Evolutionary conservation across 2,329 filamentous ascomycete species (phyloP).

Genomic region (Pseudogymnoascus sp.): DNA sequence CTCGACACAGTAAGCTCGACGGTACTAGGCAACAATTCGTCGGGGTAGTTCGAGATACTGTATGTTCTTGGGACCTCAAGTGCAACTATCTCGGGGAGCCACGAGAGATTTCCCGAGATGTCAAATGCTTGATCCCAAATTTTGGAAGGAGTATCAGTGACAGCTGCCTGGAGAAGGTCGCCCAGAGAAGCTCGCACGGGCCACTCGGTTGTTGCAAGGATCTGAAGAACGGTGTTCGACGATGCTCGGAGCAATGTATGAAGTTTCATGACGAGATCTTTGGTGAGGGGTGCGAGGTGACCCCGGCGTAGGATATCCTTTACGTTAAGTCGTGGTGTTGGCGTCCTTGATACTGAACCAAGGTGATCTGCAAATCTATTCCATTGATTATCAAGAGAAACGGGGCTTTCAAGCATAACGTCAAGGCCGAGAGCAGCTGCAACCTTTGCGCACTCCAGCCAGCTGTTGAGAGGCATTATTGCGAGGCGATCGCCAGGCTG

Average conservation of each 20-base stretch:
- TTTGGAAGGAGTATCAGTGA: constrained; percentile 40
- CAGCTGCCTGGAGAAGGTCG: constrained; percentile 43
- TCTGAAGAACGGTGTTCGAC: constrained; percentile 42
- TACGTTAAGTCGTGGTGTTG: constrained; percentile 35
- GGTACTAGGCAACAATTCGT: constrained; percentile 44
- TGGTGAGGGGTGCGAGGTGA: constrained; percentile 46
- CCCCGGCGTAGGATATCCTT: constrained; percentile 45
- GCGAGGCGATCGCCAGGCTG: constrained; percentile 47
- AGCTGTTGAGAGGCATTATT: constrained; percentile 49
- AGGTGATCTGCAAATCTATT: constrained; percentile 42
- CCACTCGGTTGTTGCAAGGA: constrained; percentile 45
- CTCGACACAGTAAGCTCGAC: constrained; percentile 47
- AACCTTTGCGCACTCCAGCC: constrained; percentile 49
- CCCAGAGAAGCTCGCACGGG: constrained; percentile 45
- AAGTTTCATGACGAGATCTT: constrained; percentile 43
- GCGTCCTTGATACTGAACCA: constrained; percentile 30
- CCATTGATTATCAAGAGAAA: constrained; percentile 38
- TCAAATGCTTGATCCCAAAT: constrained; percentile 47
- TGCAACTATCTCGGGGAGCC: constrained; percentile 41
- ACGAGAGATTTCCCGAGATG: constrained; percentile 33
- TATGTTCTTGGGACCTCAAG: constrained; percentile 48
- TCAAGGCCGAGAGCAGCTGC: constrained; percentile 45
- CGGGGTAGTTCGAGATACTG: constrained; percentile 44
- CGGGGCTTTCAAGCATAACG: constrained; percentile 37
- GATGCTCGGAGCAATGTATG: constrained; percentile 44